Base-by-base conservation (phyloP, 2,329 filamentous ascomycete species). In the Colletotrichum chlorophyti region DNA sequence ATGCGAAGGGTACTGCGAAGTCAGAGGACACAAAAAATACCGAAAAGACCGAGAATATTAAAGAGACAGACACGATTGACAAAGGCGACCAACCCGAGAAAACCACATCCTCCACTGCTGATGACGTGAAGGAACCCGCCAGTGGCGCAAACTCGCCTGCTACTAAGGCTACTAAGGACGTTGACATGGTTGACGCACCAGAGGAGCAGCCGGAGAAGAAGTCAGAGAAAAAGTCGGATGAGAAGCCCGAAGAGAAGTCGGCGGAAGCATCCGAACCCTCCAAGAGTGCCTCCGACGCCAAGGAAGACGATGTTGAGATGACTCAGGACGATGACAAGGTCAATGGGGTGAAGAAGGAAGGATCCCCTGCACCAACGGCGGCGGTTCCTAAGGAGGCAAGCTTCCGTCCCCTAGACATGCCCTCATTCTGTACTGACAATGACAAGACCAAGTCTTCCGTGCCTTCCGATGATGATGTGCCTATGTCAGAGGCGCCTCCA, bases 401-500 rank as follows among this genome's bases (percentile, higher is more conserved):
- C 34, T 61, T 73, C 4, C 70, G 73, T 5, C 69, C 73, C 14
- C 68, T 70, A 14, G 72, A 72, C 61, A 66, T 77, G 48, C 77
- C 74, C 2, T 72, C 77, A 51, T 68, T 75, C 31, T 72, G 71
- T 12, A 71, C 75, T 32, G 77, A 76, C 35, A 43, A 26, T 55
- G 64, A 67, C 4, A 69, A 72, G 5, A 72, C 73, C 14, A 51
- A 60, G 40, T 24, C 53, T 12, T 37, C 53, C 3, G 27, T 23
- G 43, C 35, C 34, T 31, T 26, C 52, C 6, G 50, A 62, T 15
- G 17, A 24, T 12, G 83, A 85, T 55, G 73, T 81, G 10, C 71
- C 77, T 35, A 85, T 86, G 83, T 69, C 72, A n/a, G 84, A 86
- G 62, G 82, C 76, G 2, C 77, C 82, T 0, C 68, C 74, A 24